Evolutionary conservation across 441 rosid genomes (phyloP).

Genomic region (Populus hybrid): DNA sequence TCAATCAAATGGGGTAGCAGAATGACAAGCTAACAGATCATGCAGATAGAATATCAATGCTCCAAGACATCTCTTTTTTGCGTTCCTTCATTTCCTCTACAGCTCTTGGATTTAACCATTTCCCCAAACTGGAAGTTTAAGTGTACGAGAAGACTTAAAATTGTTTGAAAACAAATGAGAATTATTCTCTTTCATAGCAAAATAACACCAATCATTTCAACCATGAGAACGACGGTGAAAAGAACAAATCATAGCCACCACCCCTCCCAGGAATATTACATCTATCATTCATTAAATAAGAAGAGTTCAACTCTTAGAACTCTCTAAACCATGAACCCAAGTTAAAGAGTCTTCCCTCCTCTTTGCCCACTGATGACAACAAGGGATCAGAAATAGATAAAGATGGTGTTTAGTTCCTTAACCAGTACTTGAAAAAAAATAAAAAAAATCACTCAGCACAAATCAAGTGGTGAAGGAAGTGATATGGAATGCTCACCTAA

Average conservation of each 20-base stretch:
- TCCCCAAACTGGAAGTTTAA: not conserved
- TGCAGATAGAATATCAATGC: not conserved
- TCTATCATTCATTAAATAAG: not conserved
- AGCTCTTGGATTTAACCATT: not conserved
- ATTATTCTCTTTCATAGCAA: not conserved
- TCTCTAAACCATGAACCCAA: not conserved
- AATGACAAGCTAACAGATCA: not conserved
- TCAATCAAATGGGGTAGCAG: not conserved
- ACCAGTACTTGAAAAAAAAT: not conserved
- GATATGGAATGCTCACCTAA: slow-evolving; percentile 13
- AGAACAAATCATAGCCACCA: not conserved
- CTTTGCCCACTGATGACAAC: not conserved
- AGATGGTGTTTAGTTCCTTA: not conserved
- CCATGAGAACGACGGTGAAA: too few species aligned
- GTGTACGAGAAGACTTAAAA: not conserved
- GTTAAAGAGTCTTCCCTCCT: not conserved
- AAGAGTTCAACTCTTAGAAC: not conserved
- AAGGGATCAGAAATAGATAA: not conserved
- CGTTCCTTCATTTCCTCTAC: not conserved
- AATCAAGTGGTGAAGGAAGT: not conserved
- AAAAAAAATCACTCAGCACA: not conserved
- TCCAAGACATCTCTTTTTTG: not conserved
- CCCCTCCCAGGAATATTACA: not conserved
- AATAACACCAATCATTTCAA: too few species aligned
- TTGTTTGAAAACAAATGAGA: not conserved